Percentiles rank a stretch among this genome's conserved stretches.
Conservation (phyloP, 164 flowering plant genomes). For the Kalanchoe fedtschenkoi region DNA sequence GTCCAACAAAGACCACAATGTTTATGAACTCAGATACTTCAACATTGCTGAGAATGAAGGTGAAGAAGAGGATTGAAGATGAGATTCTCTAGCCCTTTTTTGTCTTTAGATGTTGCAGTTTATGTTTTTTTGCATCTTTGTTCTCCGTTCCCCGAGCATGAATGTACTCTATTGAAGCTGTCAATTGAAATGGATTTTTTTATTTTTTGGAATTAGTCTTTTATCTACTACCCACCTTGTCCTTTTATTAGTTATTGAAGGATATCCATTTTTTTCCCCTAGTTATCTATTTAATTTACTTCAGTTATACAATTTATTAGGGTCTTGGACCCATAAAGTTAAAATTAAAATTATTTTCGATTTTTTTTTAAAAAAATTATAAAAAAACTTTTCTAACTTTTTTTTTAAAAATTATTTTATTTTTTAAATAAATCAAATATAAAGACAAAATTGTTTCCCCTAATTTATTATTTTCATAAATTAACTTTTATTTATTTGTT, state of each 20-base stretch:
- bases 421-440: no score
- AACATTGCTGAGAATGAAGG: conserved; percentile 69
- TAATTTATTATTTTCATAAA: no score
- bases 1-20: conserved; percentile 53
- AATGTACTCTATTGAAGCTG: background rate
- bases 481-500: no score
- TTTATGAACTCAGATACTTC: conserved; percentile 59
- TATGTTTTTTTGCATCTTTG: background rate
- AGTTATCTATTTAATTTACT: no score
- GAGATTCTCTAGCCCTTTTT: background rate
- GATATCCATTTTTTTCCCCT: background rate
- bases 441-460: no score
- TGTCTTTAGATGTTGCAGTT: background rate
- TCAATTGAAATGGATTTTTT: background rate
- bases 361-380: no score
- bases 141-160: background rate
- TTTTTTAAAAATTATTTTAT: no score
- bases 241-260: background rate
- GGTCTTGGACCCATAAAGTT: no score
- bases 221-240: background rate
- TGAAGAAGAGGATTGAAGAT: conserved; percentile 45
- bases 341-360: no score
- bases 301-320: no score
- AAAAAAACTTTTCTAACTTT: no score
- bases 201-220: no score